Percentiles rank a stretch among this genome's conserved stretches.
These are phyloP conservation scores for Beauveria pseudobassiana DNA, from an alignment of 2,329 filamentous ascomycete genomes.

Conservation along the genomic window DNA sequence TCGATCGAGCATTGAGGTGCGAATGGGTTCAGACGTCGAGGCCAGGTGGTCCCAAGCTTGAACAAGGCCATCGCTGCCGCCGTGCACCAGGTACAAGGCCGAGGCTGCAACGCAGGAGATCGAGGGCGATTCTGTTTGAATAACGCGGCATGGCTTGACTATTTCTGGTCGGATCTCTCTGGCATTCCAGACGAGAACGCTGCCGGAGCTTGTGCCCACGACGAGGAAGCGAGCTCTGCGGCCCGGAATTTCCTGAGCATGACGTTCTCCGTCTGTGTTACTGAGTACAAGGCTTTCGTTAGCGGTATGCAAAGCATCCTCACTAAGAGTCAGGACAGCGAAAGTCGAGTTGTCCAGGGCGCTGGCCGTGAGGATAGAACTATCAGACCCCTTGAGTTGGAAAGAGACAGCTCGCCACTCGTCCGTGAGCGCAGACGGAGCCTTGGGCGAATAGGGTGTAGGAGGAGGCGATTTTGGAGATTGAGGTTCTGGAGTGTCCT, in stretches of 20 bases:
- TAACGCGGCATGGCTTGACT: constrained; percentile 66
- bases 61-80: constrained; percentile 88
- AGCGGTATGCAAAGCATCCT: constrained; percentile 59
- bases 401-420: constrained; percentile 25
- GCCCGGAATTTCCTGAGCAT: constrained; percentile 63
- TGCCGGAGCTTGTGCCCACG: constrained; percentile 70
- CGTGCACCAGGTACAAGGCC: constrained; percentile 82
- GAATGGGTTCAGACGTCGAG: constrained; percentile 68
- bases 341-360: constrained; percentile 69
- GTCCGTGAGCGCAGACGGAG: constrained; percentile 17
- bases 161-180: constrained; percentile 44
- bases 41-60: constrained; percentile 96
- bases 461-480: constrained; percentile 18
- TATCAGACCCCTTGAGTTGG: constrained; percentile 49
- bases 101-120: constrained; percentile 78
- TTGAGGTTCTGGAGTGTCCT: constrained; percentile 15
- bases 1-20: constrained; percentile 84
- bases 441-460: constrained; percentile 16
- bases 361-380: constrained; percentile 58
- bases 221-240: constrained; percentile 75
- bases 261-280: constrained; percentile 30
- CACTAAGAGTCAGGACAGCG: constrained; percentile 61
- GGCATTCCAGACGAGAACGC: constrained; percentile 78
- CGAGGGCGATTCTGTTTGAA: constrained; percentile 84
- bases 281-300: constrained; percentile 45